Evolutionary conservation across 2,329 filamentous ascomycete genomes (phyloP), one percentile per base, ranked within the genome.

Genomic region (Teratosphaeria destructans): DNA sequence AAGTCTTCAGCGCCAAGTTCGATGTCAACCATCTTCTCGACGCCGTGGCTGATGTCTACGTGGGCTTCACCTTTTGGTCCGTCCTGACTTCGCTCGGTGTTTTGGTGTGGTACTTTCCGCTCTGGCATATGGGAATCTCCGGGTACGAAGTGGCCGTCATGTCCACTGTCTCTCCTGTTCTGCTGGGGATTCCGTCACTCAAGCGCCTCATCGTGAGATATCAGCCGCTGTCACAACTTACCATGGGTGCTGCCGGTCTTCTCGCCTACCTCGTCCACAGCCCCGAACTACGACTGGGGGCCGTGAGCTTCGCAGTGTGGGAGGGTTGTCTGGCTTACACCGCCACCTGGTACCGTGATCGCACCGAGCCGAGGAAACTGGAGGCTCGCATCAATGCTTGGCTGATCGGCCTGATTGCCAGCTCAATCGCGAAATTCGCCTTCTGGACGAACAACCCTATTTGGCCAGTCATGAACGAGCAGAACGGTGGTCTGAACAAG

Each of bases 121-220:
- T 99, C 11, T 99, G 94, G 94, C 85, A 96, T 73, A 99, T 99
- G 94, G 94, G 94, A 32, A 95, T 99, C 62, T 97, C 93, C 3
- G 94, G 94, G 63, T 99, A 94, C 71, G 94, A 99, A 76, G 87
- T 86, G 52, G 81, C 95, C 65, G 86, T 99, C 69, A 87, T 97
- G 85, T 84, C 82, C 56, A 93, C 90, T 3, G 74, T 93, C 57
- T 89, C 92, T 4, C 94, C 94, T 0, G 79, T 92, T 47, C 74
- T 97, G 23, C 84, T 99, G 52, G 85, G 81, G 26, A 86, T 91
- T 63, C 81, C 81, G 54, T 78, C 85, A 0, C 61, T 96, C 19
- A 87, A 90, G 61, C 82, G 81, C 47, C 72, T 89, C 16, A 81
- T 89, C 11, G 78, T 88, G 63, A 85, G 87, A 34, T 70, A 85